Conservation (phyloP, 179 eudicot species). For the Silene noctiflora region DNA sequence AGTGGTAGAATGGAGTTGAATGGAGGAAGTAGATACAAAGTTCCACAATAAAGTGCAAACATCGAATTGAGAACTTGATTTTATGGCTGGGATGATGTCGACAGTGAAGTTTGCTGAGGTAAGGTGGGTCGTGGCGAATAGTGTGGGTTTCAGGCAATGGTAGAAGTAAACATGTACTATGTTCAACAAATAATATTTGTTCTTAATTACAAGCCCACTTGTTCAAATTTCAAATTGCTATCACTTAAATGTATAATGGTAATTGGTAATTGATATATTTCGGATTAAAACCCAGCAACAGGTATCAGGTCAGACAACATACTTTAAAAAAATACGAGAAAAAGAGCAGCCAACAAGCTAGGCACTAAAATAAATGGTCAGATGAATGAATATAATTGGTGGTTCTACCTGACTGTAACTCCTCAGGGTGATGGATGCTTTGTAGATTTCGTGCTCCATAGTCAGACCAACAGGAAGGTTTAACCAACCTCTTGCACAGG, state of each 20-base stretch:
- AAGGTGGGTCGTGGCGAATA: too few species aligned
- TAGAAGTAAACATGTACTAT: too few species aligned
- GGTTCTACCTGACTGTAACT: conserved; percentile 65
- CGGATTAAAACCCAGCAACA: neutral
- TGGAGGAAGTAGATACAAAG: too few species aligned
- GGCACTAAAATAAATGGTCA: neutral
- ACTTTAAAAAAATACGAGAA: neutral
- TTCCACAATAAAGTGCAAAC: too few species aligned
- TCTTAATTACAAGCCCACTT: too few species aligned
- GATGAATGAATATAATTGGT: neutral
- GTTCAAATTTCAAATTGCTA: too few species aligned
- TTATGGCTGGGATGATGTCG: too few species aligned
- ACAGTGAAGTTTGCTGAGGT: too few species aligned
- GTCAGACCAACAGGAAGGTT: conserved; percentile 96
- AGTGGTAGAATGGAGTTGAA: too few species aligned
- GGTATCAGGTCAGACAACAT: neutral
- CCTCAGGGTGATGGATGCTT: conserved; percentile 72
- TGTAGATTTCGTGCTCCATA: conserved; percentile 97
- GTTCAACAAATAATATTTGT: too few species aligned
- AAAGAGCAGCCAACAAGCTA: neutral
- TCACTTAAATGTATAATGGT: neutral
- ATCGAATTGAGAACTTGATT: too few species aligned
- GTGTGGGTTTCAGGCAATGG: too few species aligned
- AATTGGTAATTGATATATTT: neutral
- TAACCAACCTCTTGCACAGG: conserved; percentile 83